Evolutionary conservation across 495 filamentous ascomycete species (phyloP), one percentile per base, ranked within the genome.

Genomic region (Penicillium pancosmium): DNA sequence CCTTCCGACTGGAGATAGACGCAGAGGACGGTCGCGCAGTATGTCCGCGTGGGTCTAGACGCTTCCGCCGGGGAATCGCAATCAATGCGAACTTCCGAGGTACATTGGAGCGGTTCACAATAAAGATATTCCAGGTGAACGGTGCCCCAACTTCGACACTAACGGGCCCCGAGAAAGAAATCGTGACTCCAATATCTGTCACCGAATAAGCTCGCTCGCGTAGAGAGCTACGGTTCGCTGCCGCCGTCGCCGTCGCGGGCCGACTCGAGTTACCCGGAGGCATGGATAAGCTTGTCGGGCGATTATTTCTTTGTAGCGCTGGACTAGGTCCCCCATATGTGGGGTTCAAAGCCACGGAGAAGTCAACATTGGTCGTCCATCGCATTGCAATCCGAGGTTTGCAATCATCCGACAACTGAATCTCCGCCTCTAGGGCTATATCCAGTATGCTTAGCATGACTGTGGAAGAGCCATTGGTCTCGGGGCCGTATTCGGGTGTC

Each of bases 41-140:
- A 66, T 86, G 80, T 5, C 85, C 84, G n/a, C 85, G 81, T 33
- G 81, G 71, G 40, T 91, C 87, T 38, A 84, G 81, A 36, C 86
- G 81, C 53, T 88, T 86, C n/a, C 91, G 82, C 59, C 87, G 89
- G 0, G 91, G 90, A 25, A 96, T 83, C 3, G 86, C 87, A n/a
- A 89, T 72, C 19, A 98, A 80, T 7, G 90, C 87, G 25, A 98
- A 84, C 66, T 93, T 95, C 10, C 91, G 86, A 31, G 87, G 74
- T 23, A 78, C 69, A 46, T 76, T 69, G 31, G 84, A 88, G 36
- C 90, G 88, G 70, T 98, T 98, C 51, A 96, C 89, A 19, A 98
- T 86, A 68, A 96, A 92, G 18, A 96, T 84, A 41, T 84, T 81
- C 93, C 93, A 97, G n/a, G 77, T 73, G 69, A 98, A 96, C 12